Conservation (phyloP, 176 grass and related monocot genomes). For the Rhynchospora pubera region DNA sequence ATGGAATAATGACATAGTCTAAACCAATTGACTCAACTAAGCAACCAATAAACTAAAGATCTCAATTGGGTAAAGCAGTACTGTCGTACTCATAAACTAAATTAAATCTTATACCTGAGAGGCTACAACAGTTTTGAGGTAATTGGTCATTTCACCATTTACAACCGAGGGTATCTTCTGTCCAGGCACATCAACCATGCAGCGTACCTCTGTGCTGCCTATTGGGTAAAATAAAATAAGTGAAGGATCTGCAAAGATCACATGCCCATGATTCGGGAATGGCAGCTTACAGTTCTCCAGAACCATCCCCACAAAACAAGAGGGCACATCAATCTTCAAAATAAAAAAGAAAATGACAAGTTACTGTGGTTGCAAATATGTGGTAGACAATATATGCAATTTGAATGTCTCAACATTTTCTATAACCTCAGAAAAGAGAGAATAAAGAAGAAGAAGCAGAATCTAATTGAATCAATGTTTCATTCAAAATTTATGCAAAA, state of each 20-base stretch:
- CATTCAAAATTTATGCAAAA: background rate
- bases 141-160: slow-evolving; percentile 87
- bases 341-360: slow-evolving; percentile 17
- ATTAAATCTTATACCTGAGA: slow-evolving; percentile 57
- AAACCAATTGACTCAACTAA: too few relatives aligned
- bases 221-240: slow-evolving; percentile 93
- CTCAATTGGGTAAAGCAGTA: too few relatives aligned
- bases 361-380: background rate
- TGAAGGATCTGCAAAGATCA: slow-evolving; percentile 95
- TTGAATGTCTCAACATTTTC: background rate
- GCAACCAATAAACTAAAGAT: too few relatives aligned
- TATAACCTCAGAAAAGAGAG: background rate
- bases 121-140: slow-evolving; percentile 84
- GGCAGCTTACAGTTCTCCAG: slow-evolving; percentile 93
- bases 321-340: slow-evolving; percentile 82
- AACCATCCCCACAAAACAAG: slow-evolving; percentile 93
- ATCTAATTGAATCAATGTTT: background rate
- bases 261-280: slow-evolving; percentile 80
- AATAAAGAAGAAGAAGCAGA: background rate
- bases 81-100: background rate
- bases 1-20: too few relatives aligned
- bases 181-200: slow-evolving; percentile 91
- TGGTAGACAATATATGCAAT: too few relatives aligned
- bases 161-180: slow-evolving; percentile 93
- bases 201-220: slow-evolving; percentile 88